A percentile compares a stretch with the other conserved stretches of the same genome.
phyloP scores from a whole-genome alignment of 805 yeast genomes.

The Isabelozyma gotoi region DNA sequence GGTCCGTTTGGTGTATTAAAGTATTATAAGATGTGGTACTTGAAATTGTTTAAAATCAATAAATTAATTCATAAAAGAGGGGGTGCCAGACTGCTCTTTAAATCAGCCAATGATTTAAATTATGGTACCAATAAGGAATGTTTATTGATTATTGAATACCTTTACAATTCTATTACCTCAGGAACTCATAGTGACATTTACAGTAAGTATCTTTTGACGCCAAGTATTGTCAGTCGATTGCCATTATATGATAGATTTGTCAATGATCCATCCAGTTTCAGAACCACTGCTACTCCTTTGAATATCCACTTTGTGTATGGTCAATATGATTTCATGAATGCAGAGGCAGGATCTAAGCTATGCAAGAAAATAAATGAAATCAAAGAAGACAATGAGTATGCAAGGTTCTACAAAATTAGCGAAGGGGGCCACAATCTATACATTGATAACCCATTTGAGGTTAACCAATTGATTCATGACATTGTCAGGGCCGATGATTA shows the following conservation, averaged over 20 bases:
- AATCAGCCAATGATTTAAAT: constrained; percentile 26
- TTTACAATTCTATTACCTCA: constrained; percentile 38
- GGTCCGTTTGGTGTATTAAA: constrained; percentile 42
- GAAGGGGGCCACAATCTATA: constrained; percentile 47
- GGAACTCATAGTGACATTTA: constrained; percentile 41
- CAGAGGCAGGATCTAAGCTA: constrained; percentile 48
- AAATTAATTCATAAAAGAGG: constrained; percentile 30
- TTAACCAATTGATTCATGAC: constrained; percentile 25
- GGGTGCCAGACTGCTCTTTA: constrained; percentile 23
- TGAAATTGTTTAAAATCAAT: constrained; percentile 39
- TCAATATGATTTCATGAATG: constrained; percentile 72
- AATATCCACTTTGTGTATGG: constrained; percentile 59
- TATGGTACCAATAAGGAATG: constrained; percentile 41
- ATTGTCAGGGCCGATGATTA: constrained; percentile 6
- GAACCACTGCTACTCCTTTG: constrained; percentile 11
- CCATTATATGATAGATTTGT: constrained; percentile 63
- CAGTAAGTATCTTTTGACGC: constrained; percentile 50
- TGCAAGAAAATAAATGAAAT: constrained; percentile 19
- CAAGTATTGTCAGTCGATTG: constrained; percentile 59
- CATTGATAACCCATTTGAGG: constrained; percentile 45
- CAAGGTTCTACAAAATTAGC: constrained; percentile 21
- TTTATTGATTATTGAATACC: constrained; percentile 35
- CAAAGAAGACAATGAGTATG: constrained; percentile 15
- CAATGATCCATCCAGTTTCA: constrained; percentile 4
- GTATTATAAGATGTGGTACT: constrained; percentile 42